Evolutionary conservation across 2,329 filamentous ascomycete species (phyloP).

Genomic region (Claviceps fusiformis): DNA sequence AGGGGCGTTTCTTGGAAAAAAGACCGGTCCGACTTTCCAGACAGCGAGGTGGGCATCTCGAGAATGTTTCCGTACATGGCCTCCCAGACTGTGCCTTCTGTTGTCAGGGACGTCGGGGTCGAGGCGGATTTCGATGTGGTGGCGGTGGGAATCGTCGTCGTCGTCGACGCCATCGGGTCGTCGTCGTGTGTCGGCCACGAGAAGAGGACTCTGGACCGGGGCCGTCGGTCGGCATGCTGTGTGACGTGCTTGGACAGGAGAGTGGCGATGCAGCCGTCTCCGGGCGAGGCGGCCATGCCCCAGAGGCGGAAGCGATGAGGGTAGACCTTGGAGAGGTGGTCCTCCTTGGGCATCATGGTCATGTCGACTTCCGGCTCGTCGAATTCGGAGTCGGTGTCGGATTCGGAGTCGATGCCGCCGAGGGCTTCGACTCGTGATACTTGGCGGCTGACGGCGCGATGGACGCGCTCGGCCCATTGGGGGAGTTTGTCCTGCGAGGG

Average conservation of each 20-base stretch:
- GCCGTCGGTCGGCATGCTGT: slow-evolving; percentile 31
- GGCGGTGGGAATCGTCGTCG: not conserved
- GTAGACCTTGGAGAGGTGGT: slow-evolving; percentile 27
- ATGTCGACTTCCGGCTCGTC: slow-evolving; percentile 8
- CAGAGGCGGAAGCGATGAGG: slow-evolving; percentile 38
- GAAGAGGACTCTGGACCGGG: slow-evolving; percentile 24
- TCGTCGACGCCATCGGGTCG: not conserved
- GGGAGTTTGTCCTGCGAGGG: slow-evolving; percentile 15
- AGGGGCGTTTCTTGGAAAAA: slow-evolving; percentile 14
- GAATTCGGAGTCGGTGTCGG: slow-evolving; percentile 9
- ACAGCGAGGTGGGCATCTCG: slow-evolving; percentile 28
- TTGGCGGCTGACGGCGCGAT: slow-evolving; percentile 27
- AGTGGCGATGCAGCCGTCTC: slow-evolving; percentile 35
- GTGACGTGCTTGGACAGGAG: slow-evolving; percentile 36
- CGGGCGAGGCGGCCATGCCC: slow-evolving; percentile 38
- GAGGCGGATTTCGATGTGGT: not conserved
- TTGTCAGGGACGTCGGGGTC: slow-evolving; percentile 23
- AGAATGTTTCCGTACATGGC: slow-evolving; percentile 44
- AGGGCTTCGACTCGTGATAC: slow-evolving; percentile 33
- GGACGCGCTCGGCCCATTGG: slow-evolving; percentile 36
- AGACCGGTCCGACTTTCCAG: slow-evolving; percentile 8
- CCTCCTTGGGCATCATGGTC: slow-evolving; percentile 13
- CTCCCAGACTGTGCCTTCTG: slow-evolving; percentile 42
- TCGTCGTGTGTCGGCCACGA: slow-evolving; percentile 14
- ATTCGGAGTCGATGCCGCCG: slow-evolving; percentile 17